A percentile compares a stretch with the other conserved stretches of the same genome.
phyloP scores from a whole-genome alignment of 306 rosid genomes.

The Dalbergia cochinchinensis region DNA sequence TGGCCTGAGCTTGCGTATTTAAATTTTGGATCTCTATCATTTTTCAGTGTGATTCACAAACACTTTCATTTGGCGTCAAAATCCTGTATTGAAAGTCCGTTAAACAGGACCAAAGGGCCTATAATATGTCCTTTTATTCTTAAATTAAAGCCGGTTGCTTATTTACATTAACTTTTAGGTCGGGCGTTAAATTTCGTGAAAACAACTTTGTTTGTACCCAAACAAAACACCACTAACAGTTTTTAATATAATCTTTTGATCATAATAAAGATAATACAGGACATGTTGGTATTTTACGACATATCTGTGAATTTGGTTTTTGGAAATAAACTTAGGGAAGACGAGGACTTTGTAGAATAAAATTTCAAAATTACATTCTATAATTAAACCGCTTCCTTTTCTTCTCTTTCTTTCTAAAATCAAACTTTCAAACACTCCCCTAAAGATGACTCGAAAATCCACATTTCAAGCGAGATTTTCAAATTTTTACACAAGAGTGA shows the following conservation, averaged over 20 bases:
- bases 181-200: slow-evolving; percentile 5
- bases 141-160: neutral
- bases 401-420: too few species aligned
- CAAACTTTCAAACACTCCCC: too few species aligned
- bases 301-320: too few species aligned
- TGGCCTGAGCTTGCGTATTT: too few species aligned
- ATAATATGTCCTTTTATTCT: neutral
- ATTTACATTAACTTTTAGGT: slow-evolving; percentile 36
- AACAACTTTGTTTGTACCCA: neutral
- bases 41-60: too few species aligned
- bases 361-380: too few species aligned
- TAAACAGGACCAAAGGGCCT: neutral
- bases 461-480: slow-evolving; percentile 4
- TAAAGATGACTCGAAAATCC: neutral
- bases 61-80: too few species aligned
- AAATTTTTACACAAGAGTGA: neutral
- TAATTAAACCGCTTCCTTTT: too few species aligned
- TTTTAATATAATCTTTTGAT: slow-evolving; percentile 14
- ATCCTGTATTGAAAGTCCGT: too few species aligned
- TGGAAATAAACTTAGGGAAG: too few species aligned
- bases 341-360: too few species aligned
- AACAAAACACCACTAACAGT: slow-evolving; percentile 7
- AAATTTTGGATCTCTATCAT: too few species aligned
- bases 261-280: neutral
- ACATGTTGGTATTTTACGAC: neutral